Evolutionary conservation across 2,329 filamentous ascomycete genomes (phyloP).

Genomic region (Albophoma yamanashiensis): DNA sequence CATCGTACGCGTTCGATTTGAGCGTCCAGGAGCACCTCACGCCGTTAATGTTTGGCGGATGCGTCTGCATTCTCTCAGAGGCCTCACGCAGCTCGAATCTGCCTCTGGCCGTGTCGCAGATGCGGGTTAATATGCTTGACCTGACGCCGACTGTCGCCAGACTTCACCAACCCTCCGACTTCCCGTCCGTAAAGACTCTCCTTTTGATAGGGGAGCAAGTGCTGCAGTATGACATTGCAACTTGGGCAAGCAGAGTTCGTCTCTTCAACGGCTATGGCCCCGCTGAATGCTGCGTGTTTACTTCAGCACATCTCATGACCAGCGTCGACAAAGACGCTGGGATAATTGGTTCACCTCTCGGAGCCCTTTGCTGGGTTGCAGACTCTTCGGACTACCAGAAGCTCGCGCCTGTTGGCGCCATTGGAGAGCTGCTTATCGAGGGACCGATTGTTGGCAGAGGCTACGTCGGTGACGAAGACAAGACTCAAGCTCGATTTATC

Average conservation of each 20-base stretch:
- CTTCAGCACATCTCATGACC: conserved; percentile 13
- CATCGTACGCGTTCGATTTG: conserved; percentile 43
- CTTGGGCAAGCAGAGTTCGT: neutral
- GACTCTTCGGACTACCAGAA: conserved; percentile 8
- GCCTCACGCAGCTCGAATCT: conserved; percentile 40
- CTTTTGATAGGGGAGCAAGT: conserved; percentile 10
- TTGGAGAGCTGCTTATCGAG: conserved; percentile 24
- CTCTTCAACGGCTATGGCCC: conserved; percentile 32
- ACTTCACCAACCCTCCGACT: conserved; percentile 32
- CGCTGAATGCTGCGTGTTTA: conserved; percentile 24
- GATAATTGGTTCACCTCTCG: conserved; percentile 6
- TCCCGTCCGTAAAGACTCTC: conserved; percentile 34
- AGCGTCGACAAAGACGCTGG: conserved; percentile 20
- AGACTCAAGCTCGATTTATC: conserved; percentile 18
- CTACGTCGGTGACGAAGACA: conserved; percentile 29
- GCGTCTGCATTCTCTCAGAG: conserved; percentile 43
- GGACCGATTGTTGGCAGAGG: conserved; percentile 36
- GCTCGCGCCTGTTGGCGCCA: conserved; percentile 12
- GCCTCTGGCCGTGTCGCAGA: conserved; percentile 30
- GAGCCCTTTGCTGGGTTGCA: conserved; percentile 12
- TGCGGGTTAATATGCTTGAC: conserved; percentile 34
- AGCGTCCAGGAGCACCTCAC: conserved; percentile 42
- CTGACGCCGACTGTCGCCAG: conserved; percentile 40
- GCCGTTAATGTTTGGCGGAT: conserved; percentile 36
- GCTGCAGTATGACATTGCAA: neutral